A percentile compares a stretch with the other conserved stretches of the same genome.
phyloP scores from a whole-genome alignment of 768 basidiomycete genomes.

The Termitomyces titanicus region DNA sequence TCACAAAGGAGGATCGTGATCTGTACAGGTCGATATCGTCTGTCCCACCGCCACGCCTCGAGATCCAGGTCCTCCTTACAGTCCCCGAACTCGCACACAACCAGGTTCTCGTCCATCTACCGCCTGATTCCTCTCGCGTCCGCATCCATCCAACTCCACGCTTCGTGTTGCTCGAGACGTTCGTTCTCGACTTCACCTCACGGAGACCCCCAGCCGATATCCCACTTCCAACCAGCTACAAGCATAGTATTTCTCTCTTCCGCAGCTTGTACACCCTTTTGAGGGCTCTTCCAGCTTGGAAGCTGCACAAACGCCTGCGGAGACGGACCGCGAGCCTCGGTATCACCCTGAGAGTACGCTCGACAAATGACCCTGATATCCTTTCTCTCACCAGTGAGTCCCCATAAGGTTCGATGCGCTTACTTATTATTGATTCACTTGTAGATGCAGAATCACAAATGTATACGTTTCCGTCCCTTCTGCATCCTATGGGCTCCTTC shows the following conservation, averaged over 20 bases:
- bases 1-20: constrained; percentile 56
- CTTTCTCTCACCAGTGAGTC: constrained; percentile 17
- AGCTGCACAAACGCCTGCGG: constrained; percentile 59
- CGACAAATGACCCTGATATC: constrained; percentile 21
- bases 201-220: constrained; percentile 41
- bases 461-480: constrained; percentile 62
- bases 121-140: constrained; percentile 55
- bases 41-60: constrained; percentile 44
- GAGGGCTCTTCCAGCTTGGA: constrained; percentile 75
- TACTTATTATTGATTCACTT: constrained; percentile 33
- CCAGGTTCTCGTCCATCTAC: constrained; percentile 67
- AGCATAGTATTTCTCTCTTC: constrained; percentile 80
- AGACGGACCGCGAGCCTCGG: constrained; percentile 38
- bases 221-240: constrained; percentile 76
- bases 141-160: constrained; percentile 68
- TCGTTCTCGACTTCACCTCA: constrained; percentile 48
- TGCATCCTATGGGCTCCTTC: constrained; percentile 65
- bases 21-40: constrained; percentile 58
- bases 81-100: constrained; percentile 68
- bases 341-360: constrained; percentile 45
- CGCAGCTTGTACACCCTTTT: constrained; percentile 72
- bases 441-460: constrained; percentile 43
- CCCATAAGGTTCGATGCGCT: constrained; percentile 24
- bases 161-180: constrained; percentile 71
- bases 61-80: constrained; percentile 66